Evolutionary conservation across 176 grass and related monocot genomes (phyloP).

Genomic region (Musa acuminata): DNA sequence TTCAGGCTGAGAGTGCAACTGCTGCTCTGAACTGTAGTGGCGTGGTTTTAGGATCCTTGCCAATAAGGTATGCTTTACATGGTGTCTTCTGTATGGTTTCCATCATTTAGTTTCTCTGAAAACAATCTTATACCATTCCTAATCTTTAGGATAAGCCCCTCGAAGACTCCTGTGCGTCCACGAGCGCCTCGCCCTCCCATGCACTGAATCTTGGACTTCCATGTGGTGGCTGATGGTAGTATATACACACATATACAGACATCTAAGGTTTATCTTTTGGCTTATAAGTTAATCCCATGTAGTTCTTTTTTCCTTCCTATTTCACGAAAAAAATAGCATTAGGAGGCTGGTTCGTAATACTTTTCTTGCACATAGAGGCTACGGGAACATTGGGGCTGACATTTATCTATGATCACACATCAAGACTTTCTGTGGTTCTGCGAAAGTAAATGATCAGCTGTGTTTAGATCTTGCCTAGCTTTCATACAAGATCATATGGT

Average conservation of each 20-base stretch:
- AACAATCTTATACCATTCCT: neutral
- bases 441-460: too few species aligned
- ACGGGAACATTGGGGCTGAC: constrained; percentile 19
- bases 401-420: neutral
- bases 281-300: constrained; percentile 23
- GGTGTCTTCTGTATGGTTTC: neutral
- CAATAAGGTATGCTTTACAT: constrained; percentile 2
- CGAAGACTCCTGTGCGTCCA: constrained; percentile 7
- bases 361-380: constrained; percentile 54
- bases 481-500: too few species aligned
- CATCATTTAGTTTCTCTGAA: neutral
- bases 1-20: constrained; percentile 7
- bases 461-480: too few species aligned
- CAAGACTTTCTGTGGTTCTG: too few species aligned
- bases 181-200: neutral
- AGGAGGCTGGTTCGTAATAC: constrained; percentile 10
- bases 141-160: constrained; percentile 77
- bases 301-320: constrained; percentile 6
- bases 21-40: neutral
- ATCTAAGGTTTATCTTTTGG: constrained; percentile 49
- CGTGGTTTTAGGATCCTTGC: neutral
- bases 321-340: neutral
- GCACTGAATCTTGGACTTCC: constrained; percentile 34
- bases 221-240: constrained; percentile 63
- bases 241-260: constrained; percentile 60